Evolutionary conservation across 164 flowering plant genomes (phyloP).

Genomic region (Aristolochia californica): DNA sequence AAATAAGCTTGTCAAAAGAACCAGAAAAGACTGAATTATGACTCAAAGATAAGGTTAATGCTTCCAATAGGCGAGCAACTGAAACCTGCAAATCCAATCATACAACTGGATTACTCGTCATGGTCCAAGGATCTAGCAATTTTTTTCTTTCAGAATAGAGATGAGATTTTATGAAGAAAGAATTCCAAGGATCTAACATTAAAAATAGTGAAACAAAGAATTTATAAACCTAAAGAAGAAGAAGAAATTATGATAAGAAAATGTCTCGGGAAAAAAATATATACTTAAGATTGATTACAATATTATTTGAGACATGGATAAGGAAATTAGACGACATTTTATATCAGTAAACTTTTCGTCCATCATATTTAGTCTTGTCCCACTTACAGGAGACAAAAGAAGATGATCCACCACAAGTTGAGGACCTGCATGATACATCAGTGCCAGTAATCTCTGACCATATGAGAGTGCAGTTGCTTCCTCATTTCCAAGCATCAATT

Average conservation of each 20-base stretch:
- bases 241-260: no score
- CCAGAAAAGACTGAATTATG: constrained; percentile 79
- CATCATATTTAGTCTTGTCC: no score
- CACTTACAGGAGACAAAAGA: constrained; percentile 68
- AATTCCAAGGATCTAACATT: no score
- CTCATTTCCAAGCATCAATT: constrained; percentile 65
- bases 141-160: no score
- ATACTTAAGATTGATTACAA: no score
- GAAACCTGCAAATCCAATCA: constrained; percentile 32
- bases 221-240: no score
- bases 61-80: constrained; percentile 64
- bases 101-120: constrained; percentile 4
- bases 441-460: constrained; percentile 63
- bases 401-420: constrained; percentile 60
- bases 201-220: no score
- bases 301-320: no score
- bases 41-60: constrained; percentile 50
- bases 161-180: no score
- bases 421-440: constrained; percentile 84
- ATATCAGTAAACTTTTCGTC: no score
- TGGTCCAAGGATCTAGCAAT: background rate
- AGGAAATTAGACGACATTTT: no score
- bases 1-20: constrained; percentile 55
- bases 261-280: no score
- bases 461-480: constrained; percentile 55